A percentile compares a stretch with the other conserved stretches of the same genome.
Evolutionary conservation across 2,329 filamentous ascomycete species (phyloP).

Genomic region (Fusarium sp.): DNA sequence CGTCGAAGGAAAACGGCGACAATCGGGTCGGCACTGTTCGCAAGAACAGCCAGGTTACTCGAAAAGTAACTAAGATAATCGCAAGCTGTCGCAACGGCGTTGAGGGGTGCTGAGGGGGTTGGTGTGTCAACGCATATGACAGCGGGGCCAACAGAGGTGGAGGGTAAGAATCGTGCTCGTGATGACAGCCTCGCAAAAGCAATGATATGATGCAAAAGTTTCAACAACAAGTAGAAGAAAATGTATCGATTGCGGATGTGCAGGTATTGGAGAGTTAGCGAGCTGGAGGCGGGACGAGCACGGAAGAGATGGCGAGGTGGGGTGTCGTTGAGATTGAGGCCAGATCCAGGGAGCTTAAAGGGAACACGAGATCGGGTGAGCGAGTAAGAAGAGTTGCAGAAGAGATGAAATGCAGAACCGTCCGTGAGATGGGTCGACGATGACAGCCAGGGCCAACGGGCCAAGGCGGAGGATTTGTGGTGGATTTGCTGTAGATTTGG

Average conservation of each 20-base stretch:
- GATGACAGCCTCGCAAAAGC: constrained; percentile 34
- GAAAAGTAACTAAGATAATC: constrained; percentile 23
- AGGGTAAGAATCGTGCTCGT: constrained; percentile 12
- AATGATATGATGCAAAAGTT: constrained; percentile 13
- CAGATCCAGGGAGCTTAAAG: constrained; percentile 37
- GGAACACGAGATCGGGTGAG: constrained; percentile 23
- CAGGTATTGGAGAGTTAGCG: constrained; percentile 15
- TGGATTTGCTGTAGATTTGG: constrained; percentile 38
- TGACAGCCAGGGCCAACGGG: constrained; percentile 26
- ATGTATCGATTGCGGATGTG: constrained; percentile 18
- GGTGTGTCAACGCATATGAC: constrained; percentile 41
- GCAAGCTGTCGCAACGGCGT: constrained; percentile 39
- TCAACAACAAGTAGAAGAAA: constrained; percentile 11
- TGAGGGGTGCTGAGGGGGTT: constrained; percentile 35
- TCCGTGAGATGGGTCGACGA: constrained; percentile 36
- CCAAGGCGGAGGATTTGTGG: constrained; percentile 36
- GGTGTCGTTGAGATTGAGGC: constrained; percentile 47
- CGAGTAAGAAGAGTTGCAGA: constrained; percentile 23
- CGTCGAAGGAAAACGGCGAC: constrained; percentile 3
- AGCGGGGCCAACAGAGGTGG: constrained; percentile 35
- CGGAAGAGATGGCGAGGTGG: constrained; percentile 39
- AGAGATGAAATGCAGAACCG: constrained; percentile 26
- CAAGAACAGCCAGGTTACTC: constrained; percentile 24
- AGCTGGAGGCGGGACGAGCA: constrained; percentile 23
- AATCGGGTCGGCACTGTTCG: constrained; percentile 21